Evolutionary conservation across 108 stramenopile genomes (phyloP), one percentile per base, ranked within the genome.

Genomic region (Stephanodiscus triporus): DNA sequence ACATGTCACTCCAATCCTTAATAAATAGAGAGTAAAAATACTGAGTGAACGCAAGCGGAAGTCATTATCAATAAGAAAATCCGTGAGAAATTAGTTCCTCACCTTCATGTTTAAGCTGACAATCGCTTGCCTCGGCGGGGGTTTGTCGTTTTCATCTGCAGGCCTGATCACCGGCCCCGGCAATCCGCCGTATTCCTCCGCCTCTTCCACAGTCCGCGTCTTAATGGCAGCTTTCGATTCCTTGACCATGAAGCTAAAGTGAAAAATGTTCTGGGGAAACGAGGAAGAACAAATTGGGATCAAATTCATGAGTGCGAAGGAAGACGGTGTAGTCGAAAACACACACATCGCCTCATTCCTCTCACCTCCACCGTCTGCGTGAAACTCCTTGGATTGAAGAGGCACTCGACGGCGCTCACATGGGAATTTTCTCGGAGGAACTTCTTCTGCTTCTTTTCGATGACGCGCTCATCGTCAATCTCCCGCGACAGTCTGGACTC

Each of bases 361-460:
- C 43, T 45, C 14, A 16, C 43, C 43, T 96, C 96, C 16, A 94
- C 92, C 9, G 96, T 93, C 70, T 96, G 91, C 1, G 94, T 94
- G 70, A 95, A 95, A 57, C 84, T 85, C 45, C 86, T 77, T 4
- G 94, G 96, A 60, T 96, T 91, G 79, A 94, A 86, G 5, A 96
- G 79, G 55, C 80, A 83, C 20, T 87, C 48, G 3, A 91, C 70
- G 0, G 80, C 86, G 63, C 84, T 70, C 6, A 92, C 77, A 23
- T 86, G 72, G 2, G 26, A n/a, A n/a, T 77, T 72, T 20, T 78
- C 54, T 37, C 32, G 54, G 42, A 87, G 63, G 50, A 76, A 72
- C 49, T 88, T 78, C 32, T 66, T 80, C 37, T 74, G 38, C 49
- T 68, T 64, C 19, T 79, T 61, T n/a, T 20, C 26, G 49, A 84